Base-by-base conservation (phyloP, 1,139 yeast species). In the Magnusiomyces sp. region DNA sequence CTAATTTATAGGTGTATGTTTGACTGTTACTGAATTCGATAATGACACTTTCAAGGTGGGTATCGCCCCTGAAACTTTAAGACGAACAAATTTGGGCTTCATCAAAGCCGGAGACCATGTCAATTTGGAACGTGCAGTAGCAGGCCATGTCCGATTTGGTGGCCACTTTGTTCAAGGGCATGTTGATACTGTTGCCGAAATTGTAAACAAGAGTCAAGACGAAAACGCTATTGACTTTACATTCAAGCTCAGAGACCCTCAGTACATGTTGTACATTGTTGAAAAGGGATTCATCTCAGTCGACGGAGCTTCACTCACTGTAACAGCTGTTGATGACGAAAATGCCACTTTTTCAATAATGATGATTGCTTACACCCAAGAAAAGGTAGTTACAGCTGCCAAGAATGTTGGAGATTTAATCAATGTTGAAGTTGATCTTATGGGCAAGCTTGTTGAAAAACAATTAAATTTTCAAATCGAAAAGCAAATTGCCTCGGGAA, bases 161-260 rank as follows among this genome's bases (percentile, higher is more conserved):
- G 98, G 99, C 0, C 99, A 92, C 67, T 80, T 90, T 55, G 98
- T 92, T 1, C 98, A 92, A 59, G 99, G 98, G 13, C 99, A 92
- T 69, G 90, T 94, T 34, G 98, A 92, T 63, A 87, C 97, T 0
- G 74, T 83, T 32, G 97, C 96, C 3, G 68, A 69, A 33, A 84
- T 94, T 39, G 75, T 76, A 1, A 65, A 68, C 1, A 73, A 70
- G 34, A 68, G 57, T 6, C 69, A 76, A 0, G 97, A 90, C 61
- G 94, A 85, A 2, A 86, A 89, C 66, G 84, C 97, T 1, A 71
- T 89, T 37, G 73, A 82, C 2, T 83, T 80, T 62, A 84, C 88
- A 1, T 89, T 92, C 67, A 70, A 76, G 65, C 75, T 90, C 52
- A 71, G 86, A 50, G 95, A 89, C 53, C 59, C 61, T 32, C 73